Evolutionary conservation across 2,329 filamentous ascomycete species (phyloP).

Genomic region (Aspergillus sp.): DNA sequence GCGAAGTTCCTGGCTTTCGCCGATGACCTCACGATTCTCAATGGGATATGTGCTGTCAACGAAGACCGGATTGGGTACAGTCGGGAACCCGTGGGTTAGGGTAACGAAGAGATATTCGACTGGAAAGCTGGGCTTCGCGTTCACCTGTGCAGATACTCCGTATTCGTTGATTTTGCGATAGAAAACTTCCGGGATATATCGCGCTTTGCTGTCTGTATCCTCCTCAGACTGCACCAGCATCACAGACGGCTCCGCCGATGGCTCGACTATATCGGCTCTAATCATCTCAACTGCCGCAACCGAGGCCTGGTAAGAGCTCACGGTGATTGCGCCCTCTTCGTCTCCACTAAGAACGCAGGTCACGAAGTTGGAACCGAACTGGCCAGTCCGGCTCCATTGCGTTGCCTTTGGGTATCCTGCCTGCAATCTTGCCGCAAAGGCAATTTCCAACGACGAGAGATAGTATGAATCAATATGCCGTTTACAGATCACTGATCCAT

Average conservation of each 20-base stretch:
- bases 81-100: slow-evolving; percentile 94
- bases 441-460: slow-evolving; percentile 88
- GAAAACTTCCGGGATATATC: slow-evolving; percentile 97
- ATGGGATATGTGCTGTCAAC: slow-evolving; percentile 75
- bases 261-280: slow-evolving; percentile 89
- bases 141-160: slow-evolving; percentile 93
- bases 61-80: slow-evolving; percentile 76
- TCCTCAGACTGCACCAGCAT: slow-evolving; percentile 96
- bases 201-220: slow-evolving; percentile 67
- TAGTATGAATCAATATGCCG: slow-evolving; percentile 95
- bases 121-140: slow-evolving; percentile 93
- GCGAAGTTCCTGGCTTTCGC: slow-evolving; percentile 79
- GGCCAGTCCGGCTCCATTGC: slow-evolving; percentile 91
- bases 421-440: slow-evolving; percentile 56
- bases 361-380: slow-evolving; percentile 78
- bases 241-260: slow-evolving; percentile 86
- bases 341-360: slow-evolving; percentile 57
- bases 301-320: slow-evolving; percentile 92
- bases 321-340: slow-evolving; percentile 81
- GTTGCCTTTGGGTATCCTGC: slow-evolving; percentile 53
- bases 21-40: slow-evolving; percentile 86
- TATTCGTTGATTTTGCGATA: slow-evolving; percentile 96
- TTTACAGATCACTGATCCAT: slow-evolving; percentile 91
- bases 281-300: slow-evolving; percentile 98
- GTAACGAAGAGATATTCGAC: slow-evolving; percentile 97